Conservation (phyloP, 2,329 filamentous ascomycete species). For the Colletotrichum karsti region DNA sequence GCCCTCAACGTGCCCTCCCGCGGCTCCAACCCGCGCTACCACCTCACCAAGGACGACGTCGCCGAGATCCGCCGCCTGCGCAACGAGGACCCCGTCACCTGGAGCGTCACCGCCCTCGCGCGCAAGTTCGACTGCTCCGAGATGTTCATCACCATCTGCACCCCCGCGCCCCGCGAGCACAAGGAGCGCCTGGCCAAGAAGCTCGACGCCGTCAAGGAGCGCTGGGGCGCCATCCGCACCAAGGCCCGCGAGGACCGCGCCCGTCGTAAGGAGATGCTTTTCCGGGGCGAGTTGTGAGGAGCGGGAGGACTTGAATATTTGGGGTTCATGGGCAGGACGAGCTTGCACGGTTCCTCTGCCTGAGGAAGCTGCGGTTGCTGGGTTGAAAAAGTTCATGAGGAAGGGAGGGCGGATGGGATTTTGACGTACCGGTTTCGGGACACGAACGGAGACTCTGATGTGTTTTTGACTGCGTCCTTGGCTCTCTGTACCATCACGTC, state of each 20-base stretch:
- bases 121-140: slow-evolving; percentile 57
- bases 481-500: slow-evolving; percentile 17
- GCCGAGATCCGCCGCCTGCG: slow-evolving; percentile 67
- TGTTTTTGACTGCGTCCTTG: background rate
- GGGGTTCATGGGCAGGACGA: background rate
- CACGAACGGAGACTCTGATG: background rate
- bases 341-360: background rate
- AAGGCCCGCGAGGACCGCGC: slow-evolving; percentile 64
- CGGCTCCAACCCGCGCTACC: slow-evolving; percentile 48
- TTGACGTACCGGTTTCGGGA: slow-evolving; percentile 12
- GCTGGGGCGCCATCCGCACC: slow-evolving; percentile 65
- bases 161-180: slow-evolving; percentile 58
- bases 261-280: slow-evolving; percentile 62
- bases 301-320: background rate
- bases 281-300: slow-evolving; percentile 57
- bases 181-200: slow-evolving; percentile 52
- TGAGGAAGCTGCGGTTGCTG: background rate
- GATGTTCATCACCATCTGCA: slow-evolving; percentile 62
- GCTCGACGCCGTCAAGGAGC: slow-evolving; percentile 56
- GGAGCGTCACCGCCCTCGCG: slow-evolving; percentile 63
- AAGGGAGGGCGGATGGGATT: background rate
- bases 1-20: slow-evolving; percentile 37
- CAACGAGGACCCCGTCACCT: slow-evolving; percentile 58
- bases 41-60: slow-evolving; percentile 64
- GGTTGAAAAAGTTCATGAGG: background rate